Base-by-base conservation (phyloP, 202 grass and related monocot genomes). In the Dendrocalamus latiflorus region DNA sequence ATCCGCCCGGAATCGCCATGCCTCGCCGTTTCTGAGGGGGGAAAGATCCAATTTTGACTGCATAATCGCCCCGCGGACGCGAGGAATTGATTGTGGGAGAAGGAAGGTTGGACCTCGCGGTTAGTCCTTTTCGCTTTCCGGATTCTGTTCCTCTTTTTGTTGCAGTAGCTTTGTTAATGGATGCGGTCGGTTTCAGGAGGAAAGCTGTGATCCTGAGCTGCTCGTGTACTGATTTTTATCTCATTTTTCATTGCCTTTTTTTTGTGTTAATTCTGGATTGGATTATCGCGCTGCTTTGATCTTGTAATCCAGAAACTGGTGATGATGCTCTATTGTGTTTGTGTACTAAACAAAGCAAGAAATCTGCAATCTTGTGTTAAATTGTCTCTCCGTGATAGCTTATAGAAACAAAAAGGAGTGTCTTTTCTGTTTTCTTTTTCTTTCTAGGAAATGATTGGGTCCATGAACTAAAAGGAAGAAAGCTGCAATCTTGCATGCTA, bases 401-500 rank as follows among this genome's bases (percentile, higher is more conserved):
- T 55, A 45, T 13, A 22, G 3, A 45, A 26, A 9, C 21, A 66
- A 30, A 75, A 83, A 42, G 70, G 34, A 28, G 26, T n/a, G 21
- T 22, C 20, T 41, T 74, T 43, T 39, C 1, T 57, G 18, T 53
- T 67, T 42, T 8, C 9, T 22, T 22, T 38, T 63, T 15, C 8
- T 74, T 37, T 65, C 14, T 41, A 18, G 16, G 48, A 83, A 56
- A 68, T 58, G 78, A 57, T 81, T 38, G n/a, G 44, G 45, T 42
- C 20, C 45, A n/a, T 26, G 58, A 72, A 82, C 56, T 14, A 9
- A 62, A 72, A 82, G 54, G 26, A 72, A 49, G 55, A 72, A 63
- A 63, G 56, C 80, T 39, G 80, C 56, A 82, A 61, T 14, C 58
- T 54, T 74, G 58, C 69, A 12, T 34, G 48, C 70, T 72, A 82